Conservation (phyloP, 441 rosid genomes). For the Erodium moschatum region DNA sequence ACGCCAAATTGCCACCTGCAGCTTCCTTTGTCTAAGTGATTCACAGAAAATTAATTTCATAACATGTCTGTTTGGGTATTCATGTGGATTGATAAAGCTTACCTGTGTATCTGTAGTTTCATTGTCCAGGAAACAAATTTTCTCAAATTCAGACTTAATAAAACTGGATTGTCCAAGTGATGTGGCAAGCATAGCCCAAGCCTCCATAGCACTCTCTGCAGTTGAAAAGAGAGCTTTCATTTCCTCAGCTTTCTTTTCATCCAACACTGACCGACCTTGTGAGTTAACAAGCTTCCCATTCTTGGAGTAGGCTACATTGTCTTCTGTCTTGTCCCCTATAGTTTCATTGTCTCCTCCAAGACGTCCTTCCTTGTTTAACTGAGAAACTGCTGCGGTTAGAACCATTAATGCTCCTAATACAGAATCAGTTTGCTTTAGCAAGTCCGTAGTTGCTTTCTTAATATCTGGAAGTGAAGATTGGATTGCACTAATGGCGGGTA, state of each 20-base stretch:
- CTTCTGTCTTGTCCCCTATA: conserved; percentile 22
- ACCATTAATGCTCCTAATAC: conserved; percentile 85
- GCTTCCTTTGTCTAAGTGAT: conserved; percentile 23
- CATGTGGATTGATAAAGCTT: conserved; percentile 18
- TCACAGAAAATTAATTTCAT: conserved; percentile 11
- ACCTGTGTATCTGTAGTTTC: conserved; percentile 84
- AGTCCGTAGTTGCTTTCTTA: conserved; percentile 68
- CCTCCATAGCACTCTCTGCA: conserved; percentile 97
- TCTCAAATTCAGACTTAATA: conserved; percentile 91
- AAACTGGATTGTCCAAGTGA: conserved; percentile 91
- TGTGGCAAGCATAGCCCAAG: conserved; percentile 99
- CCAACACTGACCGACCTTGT: conserved; percentile 30
- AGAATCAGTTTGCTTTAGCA: conserved; percentile 76
- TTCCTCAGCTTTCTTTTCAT: conserved; percentile 70
- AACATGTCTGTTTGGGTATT: not conserved
- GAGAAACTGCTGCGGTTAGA: conserved; percentile 63
- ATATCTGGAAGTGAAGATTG: conserved; percentile 73
- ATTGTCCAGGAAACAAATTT: conserved; percentile 80
- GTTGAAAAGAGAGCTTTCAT: conserved; percentile 73
- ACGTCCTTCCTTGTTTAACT: conserved; percentile 45
- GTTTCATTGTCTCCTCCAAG: conserved; percentile 27
- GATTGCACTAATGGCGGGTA: conserved; percentile 24
- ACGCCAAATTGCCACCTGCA: conserved; percentile 93
- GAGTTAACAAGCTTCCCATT: conserved; percentile 37
- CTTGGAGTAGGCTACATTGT: conserved; percentile 22